These are phyloP conservation scores for Kwoniella shivajii DNA, from an alignment of 1,284 basidiomycete genomes.

Conservation along the genomic window DNA sequence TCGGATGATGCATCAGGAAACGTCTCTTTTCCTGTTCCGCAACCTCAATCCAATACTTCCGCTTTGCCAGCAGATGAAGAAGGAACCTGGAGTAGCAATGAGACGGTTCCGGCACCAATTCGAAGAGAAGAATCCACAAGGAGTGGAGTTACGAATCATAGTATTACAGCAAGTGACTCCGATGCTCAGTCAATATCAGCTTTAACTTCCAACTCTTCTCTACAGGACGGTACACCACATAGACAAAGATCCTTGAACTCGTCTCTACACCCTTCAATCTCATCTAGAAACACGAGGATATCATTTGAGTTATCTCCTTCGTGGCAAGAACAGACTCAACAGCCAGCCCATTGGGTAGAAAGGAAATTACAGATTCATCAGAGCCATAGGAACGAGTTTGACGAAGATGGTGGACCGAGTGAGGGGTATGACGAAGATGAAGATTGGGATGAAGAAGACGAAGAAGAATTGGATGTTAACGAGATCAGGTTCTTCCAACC, in stretches of 20 bases:
- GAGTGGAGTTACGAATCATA: conserved; percentile 3
- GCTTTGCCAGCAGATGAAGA: conserved; percentile 6
- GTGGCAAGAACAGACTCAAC: conserved; percentile 38
- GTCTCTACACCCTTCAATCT: conserved; percentile 25
- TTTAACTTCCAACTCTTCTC: not conserved
- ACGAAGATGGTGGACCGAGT: conserved; percentile 25
- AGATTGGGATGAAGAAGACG: conserved; percentile 55
- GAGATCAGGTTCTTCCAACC: conserved; percentile 82
- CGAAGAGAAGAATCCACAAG: conserved; percentile 3
- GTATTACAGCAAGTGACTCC: conserved; percentile 1
- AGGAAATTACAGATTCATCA: conserved; percentile 52
- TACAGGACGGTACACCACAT: conserved; percentile 7
- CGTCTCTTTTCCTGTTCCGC: conserved; percentile 8
- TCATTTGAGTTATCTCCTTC: conserved; percentile 33
- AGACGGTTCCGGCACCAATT: conserved; percentile 7
- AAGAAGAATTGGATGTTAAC: conserved; percentile 63
- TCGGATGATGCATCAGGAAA: not conserved
- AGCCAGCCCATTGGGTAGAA: conserved; percentile 48
- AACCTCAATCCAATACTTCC: not conserved
- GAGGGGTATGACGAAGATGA: conserved; percentile 48
- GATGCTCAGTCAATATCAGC: conserved; percentile 8
- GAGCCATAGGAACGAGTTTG: conserved; percentile 53
- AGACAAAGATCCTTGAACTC: conserved; percentile 27
- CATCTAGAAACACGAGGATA: conserved; percentile 8
- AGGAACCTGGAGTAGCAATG: conserved; percentile 15